Percentiles rank a stretch among this genome's conserved stretches.
Evolutionary conservation across 2,329 filamentous ascomycete species (phyloP).

Genomic region (Rhynchosporium graminicola): DNA sequence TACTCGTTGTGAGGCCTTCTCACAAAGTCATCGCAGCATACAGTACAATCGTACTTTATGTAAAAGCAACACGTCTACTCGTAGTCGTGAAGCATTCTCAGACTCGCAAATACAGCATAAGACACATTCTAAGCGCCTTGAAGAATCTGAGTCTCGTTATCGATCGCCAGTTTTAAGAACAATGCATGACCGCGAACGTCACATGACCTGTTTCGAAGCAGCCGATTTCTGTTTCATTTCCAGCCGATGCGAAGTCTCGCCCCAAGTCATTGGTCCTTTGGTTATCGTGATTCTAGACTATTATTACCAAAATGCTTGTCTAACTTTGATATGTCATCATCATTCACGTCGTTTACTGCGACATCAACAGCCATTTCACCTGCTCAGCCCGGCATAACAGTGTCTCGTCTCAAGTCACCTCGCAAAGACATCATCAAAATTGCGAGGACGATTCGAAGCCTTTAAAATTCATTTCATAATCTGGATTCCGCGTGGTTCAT

Average conservation of each 20-base stretch:
- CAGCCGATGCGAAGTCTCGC: not conserved
- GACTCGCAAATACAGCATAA: too few species aligned
- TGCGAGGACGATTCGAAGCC: not conserved
- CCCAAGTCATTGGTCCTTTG: not conserved
- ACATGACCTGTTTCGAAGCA: not conserved
- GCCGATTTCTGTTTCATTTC: not conserved
- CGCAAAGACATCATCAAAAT: not conserved
- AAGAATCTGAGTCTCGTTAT: not conserved
- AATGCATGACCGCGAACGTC: not conserved
- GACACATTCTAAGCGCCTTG: not conserved
- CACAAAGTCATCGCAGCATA: too few species aligned
- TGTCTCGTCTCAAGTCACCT: not conserved
- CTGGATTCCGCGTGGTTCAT: not conserved
- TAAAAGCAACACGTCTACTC: too few species aligned
- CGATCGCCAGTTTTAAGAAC: not conserved
- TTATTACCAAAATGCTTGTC: not conserved
- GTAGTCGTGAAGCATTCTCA: too few species aligned
- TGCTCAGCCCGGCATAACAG: not conserved
- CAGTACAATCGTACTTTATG: too few species aligned
- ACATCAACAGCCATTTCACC: too few species aligned
- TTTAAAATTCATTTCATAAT: not conserved
- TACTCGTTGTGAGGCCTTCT: too few species aligned
- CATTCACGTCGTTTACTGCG: too few species aligned
- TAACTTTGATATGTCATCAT: not conserved
- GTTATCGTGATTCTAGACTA: not conserved